Base-by-base conservation (phyloP, 1,284 basidiomycete genomes). In the Marasmius tenuissimus region DNA sequence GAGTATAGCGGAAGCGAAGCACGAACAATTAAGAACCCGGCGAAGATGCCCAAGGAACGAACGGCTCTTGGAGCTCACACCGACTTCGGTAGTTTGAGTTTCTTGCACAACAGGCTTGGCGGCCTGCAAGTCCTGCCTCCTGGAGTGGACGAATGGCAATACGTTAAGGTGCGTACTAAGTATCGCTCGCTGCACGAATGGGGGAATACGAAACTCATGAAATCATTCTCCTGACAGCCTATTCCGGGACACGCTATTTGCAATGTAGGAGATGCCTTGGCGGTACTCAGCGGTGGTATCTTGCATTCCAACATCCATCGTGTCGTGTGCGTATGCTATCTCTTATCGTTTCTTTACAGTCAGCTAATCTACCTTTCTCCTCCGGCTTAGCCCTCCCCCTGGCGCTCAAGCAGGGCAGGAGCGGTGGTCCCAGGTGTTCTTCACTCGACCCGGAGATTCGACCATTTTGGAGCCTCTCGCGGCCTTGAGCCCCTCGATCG, bases 91-190 rank as follows among this genome's bases (percentile, higher is more conserved):
- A 81, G 80, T 14, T 59, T 79, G 50, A 76, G 86, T 0, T 84
- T 89, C 72, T 73, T 90, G 54, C 86, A 88, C 71, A 91, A 91
- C 70, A 81, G 82, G 14, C 80, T 92, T 0, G 89, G 89, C 3
- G 90, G 90, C 0, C 74, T 92, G 6, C 90, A 92, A 67, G 88
- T 91, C 0, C 77, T 90, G 47, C 81, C 82, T 0, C 88, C 88
- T 0, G 85, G 85, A 2, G 75, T 81, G 10, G 78, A 84, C n/a
- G 72, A 80, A 22, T 92, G 89, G 89, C 84, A 85, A 66, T 91
- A 89, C 64, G 78, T 91, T 62, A 82, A 82, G 76, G 87, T 86
- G 57, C 10, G 66, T 52, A 12, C 14, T 49, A 49, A 47, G 14
- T 38, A 11, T 4, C 5, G 34, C 35, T 14, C 47, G 10, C 50